Conservation (phyloP, 768 basidiomycete species). For the Mycena indigotica region DNA sequence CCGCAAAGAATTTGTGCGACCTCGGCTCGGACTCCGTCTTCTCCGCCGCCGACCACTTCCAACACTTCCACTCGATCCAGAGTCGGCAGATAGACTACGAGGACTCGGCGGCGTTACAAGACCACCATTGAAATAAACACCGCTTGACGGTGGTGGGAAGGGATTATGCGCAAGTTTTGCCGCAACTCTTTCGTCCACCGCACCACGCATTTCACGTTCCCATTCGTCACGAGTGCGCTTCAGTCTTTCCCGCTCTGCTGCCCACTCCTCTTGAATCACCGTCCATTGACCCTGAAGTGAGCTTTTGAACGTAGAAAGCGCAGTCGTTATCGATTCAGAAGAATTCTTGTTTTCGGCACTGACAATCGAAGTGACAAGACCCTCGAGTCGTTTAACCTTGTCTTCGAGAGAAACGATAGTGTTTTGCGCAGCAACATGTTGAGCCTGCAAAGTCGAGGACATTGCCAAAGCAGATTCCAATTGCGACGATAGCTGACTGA, state of each 20-base stretch:
- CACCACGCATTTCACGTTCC: slow-evolving; percentile 59
- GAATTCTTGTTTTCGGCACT: slow-evolving; percentile 5
- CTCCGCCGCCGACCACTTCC: slow-evolving; percentile 43
- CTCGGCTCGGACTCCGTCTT: slow-evolving; percentile 38
- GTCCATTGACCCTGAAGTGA: slow-evolving; percentile 62
- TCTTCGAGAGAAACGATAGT: slow-evolving; percentile 69
- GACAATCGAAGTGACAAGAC: slow-evolving; percentile 44
- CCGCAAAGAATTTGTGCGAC: slow-evolving; percentile 32
- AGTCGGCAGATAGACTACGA: slow-evolving; percentile 68
- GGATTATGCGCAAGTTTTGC: slow-evolving; percentile 11
- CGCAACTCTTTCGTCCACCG: slow-evolving; percentile 29
- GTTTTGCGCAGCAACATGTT: slow-evolving; percentile 76
- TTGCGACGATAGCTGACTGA: slow-evolving; percentile 66
- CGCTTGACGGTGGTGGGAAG: slow-evolving; percentile 8
- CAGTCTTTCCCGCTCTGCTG: slow-evolving; percentile 75
- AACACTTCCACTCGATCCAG: slow-evolving; percentile 2
- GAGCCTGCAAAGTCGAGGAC: slow-evolving; percentile 71
- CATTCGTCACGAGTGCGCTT: slow-evolving; percentile 77
- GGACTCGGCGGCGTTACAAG: slow-evolving; percentile 79
- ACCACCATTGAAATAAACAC: slow-evolving; percentile 43
- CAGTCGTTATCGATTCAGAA: slow-evolving; percentile 17
- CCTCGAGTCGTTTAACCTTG: slow-evolving; percentile 72
- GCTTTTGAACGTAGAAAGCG: slow-evolving; percentile 38
- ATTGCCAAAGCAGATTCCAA: slow-evolving; percentile 76
- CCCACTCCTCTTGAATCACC: slow-evolving; percentile 79